Evolutionary conservation across 257 asterid species (phyloP).

Genomic region (Plantago ovata): DNA sequence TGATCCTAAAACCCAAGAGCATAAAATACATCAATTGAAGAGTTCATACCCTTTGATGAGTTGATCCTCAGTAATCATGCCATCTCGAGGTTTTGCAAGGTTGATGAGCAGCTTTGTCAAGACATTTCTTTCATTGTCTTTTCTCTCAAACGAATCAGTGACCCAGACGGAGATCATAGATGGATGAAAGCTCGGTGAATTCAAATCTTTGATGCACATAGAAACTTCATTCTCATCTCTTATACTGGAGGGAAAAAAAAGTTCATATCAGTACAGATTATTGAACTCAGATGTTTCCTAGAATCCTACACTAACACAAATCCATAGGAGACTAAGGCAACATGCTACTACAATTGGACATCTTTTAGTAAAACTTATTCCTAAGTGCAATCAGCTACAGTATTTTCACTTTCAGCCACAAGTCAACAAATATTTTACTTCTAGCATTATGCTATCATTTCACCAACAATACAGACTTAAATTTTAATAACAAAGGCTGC

Average conservation of each 20-base stretch:
- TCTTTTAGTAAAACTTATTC: no score
- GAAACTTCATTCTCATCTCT: conserved; percentile 82
- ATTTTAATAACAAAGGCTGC: no score
- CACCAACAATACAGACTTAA: no score
- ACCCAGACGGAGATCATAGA: conserved; percentile 85
- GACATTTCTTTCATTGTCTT: conserved; percentile 68
- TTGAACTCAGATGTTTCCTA: no score
- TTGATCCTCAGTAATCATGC: conserved; percentile 53
- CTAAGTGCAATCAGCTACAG: no score
- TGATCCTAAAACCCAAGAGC: neutral
- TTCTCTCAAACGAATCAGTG: conserved; percentile 83
- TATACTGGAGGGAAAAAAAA: conserved; percentile 43
- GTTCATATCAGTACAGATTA: no score
- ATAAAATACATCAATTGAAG: neutral
- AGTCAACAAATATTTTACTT: no score
- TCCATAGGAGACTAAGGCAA: no score
- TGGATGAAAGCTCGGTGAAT: conserved; percentile 70
- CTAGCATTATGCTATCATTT: no score
- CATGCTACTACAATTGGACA: no score
- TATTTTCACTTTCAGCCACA: no score
- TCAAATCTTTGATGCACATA: conserved; percentile 74
- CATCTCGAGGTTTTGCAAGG: conserved; percentile 52
- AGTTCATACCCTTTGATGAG: conserved; percentile 66
- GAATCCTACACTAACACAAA: no score
- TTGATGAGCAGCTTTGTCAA: conserved; percentile 65